phyloP scores from a whole-genome alignment of 2,329 filamentous ascomycete genomes.

The Penicillium sp. region DNA sequence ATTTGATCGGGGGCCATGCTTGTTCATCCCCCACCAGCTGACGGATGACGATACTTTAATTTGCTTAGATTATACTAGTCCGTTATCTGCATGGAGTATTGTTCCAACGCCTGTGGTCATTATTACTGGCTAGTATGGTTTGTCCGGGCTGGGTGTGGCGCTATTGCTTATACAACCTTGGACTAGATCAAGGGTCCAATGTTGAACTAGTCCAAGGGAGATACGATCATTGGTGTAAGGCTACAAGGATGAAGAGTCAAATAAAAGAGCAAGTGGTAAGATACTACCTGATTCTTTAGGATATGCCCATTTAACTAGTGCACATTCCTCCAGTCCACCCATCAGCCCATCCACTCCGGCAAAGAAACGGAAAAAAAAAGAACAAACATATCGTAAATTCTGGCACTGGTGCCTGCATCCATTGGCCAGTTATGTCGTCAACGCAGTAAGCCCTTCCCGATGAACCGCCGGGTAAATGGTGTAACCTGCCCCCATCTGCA shows the following conservation, averaged over 20 bases:
- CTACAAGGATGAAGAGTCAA: background rate
- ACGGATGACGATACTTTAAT: background rate
- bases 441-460: slow-evolving; percentile 10
- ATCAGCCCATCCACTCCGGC: background rate
- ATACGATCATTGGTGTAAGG: background rate
- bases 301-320: background rate
- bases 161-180: background rate
- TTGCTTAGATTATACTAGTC: background rate
- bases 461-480: background rate
- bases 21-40: background rate
- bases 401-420: slow-evolving; percentile 20
- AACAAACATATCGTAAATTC: slow-evolving; percentile 6
- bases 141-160: slow-evolving; percentile 1
- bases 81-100: background rate
- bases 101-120: background rate
- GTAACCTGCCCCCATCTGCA: slow-evolving; percentile 11
- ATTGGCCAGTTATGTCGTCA: slow-evolving; percentile 22
- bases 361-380: background rate
- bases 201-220: background rate
- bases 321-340: background rate
- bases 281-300: background rate
- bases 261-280: background rate
- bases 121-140: background rate
- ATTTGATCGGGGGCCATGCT: slow-evolving; percentile 6
- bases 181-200: background rate